Base-by-base conservation (phyloP, 176 grass and related monocot species). In the Urochloa ruziziensis region DNA sequence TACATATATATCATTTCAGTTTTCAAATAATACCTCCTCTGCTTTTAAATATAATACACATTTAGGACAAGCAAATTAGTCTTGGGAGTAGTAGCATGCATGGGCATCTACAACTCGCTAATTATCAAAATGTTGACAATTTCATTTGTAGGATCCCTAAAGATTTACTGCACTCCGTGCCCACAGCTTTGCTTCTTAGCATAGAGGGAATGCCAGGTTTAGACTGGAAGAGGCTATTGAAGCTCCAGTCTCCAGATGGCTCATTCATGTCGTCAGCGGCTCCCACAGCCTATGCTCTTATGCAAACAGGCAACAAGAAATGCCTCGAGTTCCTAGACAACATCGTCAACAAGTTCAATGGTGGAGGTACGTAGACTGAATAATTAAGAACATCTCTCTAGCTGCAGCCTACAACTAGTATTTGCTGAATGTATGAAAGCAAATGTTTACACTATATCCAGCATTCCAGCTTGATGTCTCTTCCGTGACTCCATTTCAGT, bases 191-290 rank as follows among this genome's bases (percentile, higher is more conserved):
- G n/a, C 44, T 93, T 11, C 67, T 75, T 27, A 90, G 67, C 32
- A 34, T 93, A 65, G 88, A 93, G 78, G 91, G 83, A 39, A 42
- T 90, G 39, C 73, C 48, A 79, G 34, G 81, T 48, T 67, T 93
- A 19, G 91, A 88, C 36, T 93, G 88, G 91, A 33, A 85, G 6
- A 83, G 35, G 61, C 34, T 93, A 32, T 58, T 93, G 12, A 83
- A 59, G 11, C 47, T 94, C 32, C 88, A 86, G 54, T 83, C 33
- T 24, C 9, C 78, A 44, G 88, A 86, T 76, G 91, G 91, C 3
- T 88, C 88, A 9, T 88, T 91, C 5, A 24, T 88, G 51, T 80
- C 60, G 13, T 90, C 88, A 5, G 62, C 78, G 7, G 81, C 91
- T 33, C 21, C 91, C 6, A 91, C 91, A 14, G 88, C 88, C 16